phyloP scores from a whole-genome alignment of 2,329 filamentous ascomycete species.

The Botrytis deweyae region DNA sequence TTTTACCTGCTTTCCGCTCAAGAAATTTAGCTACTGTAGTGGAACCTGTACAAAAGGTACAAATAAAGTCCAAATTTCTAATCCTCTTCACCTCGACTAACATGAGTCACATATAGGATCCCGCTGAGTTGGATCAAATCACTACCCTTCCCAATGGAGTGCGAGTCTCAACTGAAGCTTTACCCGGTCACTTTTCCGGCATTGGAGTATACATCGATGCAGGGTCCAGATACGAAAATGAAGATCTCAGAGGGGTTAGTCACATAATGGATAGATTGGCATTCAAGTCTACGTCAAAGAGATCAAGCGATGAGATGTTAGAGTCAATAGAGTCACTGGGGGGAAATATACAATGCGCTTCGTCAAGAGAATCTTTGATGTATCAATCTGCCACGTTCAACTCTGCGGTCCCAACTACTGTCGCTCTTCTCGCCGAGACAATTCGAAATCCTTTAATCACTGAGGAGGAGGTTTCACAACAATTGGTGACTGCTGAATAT shows the following conservation, averaged over 20 bases:
- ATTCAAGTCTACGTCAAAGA: slow-evolving; percentile 80
- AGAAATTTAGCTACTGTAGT: slow-evolving; percentile 38
- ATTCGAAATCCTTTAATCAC: slow-evolving; percentile 84
- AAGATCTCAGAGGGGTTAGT: slow-evolving; percentile 80
- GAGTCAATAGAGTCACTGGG: slow-evolving; percentile 85
- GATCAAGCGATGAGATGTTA: slow-evolving; percentile 79
- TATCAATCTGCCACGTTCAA: slow-evolving; percentile 99
- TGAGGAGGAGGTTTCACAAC: slow-evolving; percentile 80
- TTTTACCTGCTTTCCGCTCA: slow-evolving; percentile 33
- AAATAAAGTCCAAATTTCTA: background rate
- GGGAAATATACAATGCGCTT: slow-evolving; percentile 96
- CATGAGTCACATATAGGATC: slow-evolving; percentile 57
- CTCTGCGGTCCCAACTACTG: slow-evolving; percentile 77
- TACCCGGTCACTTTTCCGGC: slow-evolving; percentile 91
- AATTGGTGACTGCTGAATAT: slow-evolving; percentile 88
- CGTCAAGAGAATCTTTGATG: slow-evolving; percentile 94
- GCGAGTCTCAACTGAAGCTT: slow-evolving; percentile 88
- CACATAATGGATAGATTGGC: slow-evolving; percentile 95
- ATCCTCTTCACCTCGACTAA: slow-evolving; percentile 26
- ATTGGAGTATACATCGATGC: slow-evolving; percentile 96
- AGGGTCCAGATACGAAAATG: slow-evolving; percentile 90
- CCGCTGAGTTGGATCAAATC: slow-evolving; percentile 81
- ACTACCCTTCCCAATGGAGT: slow-evolving; percentile 90
- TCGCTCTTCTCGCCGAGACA: slow-evolving; percentile 86
- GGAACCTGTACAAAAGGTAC: slow-evolving; percentile 40